Percentiles rank a stretch among this genome's conserved stretches.
phyloP scores from a whole-genome alignment of 2,329 filamentous ascomycete genomes.

The Curvularia sp. region DNA sequence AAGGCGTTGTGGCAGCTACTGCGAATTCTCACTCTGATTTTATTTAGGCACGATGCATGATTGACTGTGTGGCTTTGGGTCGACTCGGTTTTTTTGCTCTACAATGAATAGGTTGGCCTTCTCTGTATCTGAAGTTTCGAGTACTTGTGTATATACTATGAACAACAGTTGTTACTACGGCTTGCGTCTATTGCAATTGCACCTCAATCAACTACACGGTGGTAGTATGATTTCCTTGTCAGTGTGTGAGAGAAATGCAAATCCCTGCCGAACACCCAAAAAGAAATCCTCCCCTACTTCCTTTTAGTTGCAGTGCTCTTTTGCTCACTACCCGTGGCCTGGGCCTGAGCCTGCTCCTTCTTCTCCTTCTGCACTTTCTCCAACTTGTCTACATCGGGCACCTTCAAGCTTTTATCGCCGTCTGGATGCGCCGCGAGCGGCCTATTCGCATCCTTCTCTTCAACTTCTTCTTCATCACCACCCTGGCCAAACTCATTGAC shows the following conservation, averaged over 20 bases:
- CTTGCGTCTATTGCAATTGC: background rate
- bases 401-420: conserved; percentile 38
- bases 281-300: conserved; percentile 27
- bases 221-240: background rate
- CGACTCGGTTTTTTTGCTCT: background rate
- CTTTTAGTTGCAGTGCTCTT: conserved; percentile 42
- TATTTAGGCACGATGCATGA: background rate
- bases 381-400: conserved; percentile 28
- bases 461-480: conserved; percentile 77
- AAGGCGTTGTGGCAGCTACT: conserved; percentile 28
- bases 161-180: background rate
- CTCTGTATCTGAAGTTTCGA: background rate
- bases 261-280: too few species aligned
- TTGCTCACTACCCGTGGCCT: conserved; percentile 33
- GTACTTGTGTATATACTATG: background rate
- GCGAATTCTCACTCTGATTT: background rate
- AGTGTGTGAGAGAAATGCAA: background rate
- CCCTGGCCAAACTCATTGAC: conserved; percentile 99
- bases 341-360: conserved; percentile 23
- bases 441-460: conserved; percentile 57
- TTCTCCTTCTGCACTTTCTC: conserved; percentile 32
- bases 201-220: background rate
- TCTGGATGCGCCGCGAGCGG: conserved; percentile 49
- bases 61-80: background rate
- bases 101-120: background rate